Conservation (phyloP, 2,329 filamentous ascomycete species). For the Talaromyces sp. region DNA sequence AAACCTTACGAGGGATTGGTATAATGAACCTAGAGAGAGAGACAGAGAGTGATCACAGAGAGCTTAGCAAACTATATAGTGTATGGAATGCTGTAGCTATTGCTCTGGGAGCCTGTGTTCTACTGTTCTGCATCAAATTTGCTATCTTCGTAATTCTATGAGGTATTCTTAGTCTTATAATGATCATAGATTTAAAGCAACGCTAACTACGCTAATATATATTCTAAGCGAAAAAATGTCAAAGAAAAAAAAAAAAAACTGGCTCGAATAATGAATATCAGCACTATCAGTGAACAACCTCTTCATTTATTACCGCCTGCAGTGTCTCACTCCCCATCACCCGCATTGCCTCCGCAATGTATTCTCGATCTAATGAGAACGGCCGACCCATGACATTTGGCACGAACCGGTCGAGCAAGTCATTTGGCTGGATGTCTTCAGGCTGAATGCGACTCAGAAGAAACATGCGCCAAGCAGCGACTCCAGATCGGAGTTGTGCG, state of each 20-base stretch:
- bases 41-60: not conserved
- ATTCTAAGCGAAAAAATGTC: not conserved
- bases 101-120: not conserved
- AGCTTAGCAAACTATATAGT: not conserved
- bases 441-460: slow-evolving; percentile 87
- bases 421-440: slow-evolving; percentile 93
- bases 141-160: not conserved
- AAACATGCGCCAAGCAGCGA: slow-evolving; percentile 48
- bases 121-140: not conserved
- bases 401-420: slow-evolving; percentile 97
- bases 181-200: not conserved
- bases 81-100: not conserved
- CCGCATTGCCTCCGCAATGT: not conserved
- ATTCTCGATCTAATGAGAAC: slow-evolving; percentile 48
- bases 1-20: not conserved
- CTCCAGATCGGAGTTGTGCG: slow-evolving; percentile 92
- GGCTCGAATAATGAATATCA: not conserved
- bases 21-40: not conserved
- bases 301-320: not conserved
- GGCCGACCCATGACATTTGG: slow-evolving; percentile 96
- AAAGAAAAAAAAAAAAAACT: too few relatives aligned
- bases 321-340: not conserved
- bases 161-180: not conserved
- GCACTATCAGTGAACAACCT: not conserved
- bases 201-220: not conserved